These are phyloP conservation scores for Danielia reshetovae DNA, from an alignment of 805 yeast species.

Conservation along the genomic window DNA sequence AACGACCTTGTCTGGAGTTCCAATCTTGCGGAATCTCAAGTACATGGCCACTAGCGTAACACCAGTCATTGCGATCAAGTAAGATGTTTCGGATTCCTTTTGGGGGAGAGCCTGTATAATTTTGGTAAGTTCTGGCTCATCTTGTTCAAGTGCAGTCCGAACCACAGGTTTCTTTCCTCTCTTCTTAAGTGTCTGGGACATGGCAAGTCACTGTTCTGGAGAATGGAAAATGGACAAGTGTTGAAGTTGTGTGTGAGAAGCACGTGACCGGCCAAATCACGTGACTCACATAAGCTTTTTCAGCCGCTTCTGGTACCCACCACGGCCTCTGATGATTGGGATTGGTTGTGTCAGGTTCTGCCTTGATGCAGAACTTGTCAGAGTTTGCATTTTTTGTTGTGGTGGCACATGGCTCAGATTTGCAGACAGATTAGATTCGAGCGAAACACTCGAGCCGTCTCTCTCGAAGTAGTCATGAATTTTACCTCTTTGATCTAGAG, in stretches of 20 bases:
- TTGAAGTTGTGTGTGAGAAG: background rate
- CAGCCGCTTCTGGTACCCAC: constrained; percentile 42
- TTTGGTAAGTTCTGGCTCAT: background rate
- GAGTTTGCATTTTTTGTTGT: background rate
- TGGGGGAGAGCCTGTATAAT: constrained; percentile 1
- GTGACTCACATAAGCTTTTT: constrained; percentile 31
- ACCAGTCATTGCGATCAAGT: constrained; percentile 30
- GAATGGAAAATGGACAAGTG: constrained; percentile 1
- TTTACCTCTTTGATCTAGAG: background rate
- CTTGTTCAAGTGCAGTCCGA: constrained; percentile 1
- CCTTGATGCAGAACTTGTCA: background rate
- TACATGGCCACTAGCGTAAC: constrained; percentile 43
- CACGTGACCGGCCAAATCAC: background rate
- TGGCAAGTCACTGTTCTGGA: constrained; percentile 4
- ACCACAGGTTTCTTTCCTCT: constrained; percentile 21
- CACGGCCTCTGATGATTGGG: constrained; percentile 40
- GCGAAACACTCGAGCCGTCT: background rate
- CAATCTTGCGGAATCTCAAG: constrained; percentile 59
- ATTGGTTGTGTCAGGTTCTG: constrained; percentile 4
- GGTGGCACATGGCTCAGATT: background rate
- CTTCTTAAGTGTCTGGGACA: constrained; percentile 28
- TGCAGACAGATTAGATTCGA: background rate
- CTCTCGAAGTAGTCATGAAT: background rate
- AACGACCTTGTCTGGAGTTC: constrained; percentile 70
- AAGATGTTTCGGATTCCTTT: constrained; percentile 27